Conservation (phyloP, 306 rosid genomes). For the Potentilla sterilis region DNA sequence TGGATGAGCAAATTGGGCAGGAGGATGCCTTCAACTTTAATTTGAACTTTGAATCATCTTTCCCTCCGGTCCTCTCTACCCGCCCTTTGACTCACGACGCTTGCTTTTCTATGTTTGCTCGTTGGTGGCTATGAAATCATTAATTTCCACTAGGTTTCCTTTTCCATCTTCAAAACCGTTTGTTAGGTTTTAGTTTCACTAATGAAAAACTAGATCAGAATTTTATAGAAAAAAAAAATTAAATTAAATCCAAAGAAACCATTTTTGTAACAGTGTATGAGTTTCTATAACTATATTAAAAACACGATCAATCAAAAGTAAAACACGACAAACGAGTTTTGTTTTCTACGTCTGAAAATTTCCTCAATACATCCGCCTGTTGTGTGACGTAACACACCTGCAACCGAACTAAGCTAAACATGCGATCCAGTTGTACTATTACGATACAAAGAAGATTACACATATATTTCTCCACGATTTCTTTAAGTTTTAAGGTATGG, state of each 20-base stretch:
- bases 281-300: no score
- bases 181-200: background rate
- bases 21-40: background rate
- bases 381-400: background rate
- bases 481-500: no score
- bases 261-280: no score
- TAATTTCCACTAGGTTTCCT: background rate
- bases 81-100: conserved; percentile 11
- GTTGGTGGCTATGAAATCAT: background rate
- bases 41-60: conserved; percentile 11
- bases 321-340: background rate
- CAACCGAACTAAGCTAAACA: background rate
- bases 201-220: background rate
- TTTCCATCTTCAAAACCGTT: background rate
- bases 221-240: background rate
- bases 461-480: no score
- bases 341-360: rapidly evolving
- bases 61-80: background rate
- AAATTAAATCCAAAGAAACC: no score
- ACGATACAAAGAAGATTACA: no score
- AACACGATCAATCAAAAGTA: background rate
- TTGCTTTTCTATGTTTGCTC: conserved; percentile 1
- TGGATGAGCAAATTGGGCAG: conserved; percentile 2
- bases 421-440: no score
- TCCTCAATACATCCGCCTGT: background rate